Evolutionary conservation across 805 yeast species (phyloP), one percentile per base, ranked within the genome.

Genomic region (Lachancea cidri): DNA sequence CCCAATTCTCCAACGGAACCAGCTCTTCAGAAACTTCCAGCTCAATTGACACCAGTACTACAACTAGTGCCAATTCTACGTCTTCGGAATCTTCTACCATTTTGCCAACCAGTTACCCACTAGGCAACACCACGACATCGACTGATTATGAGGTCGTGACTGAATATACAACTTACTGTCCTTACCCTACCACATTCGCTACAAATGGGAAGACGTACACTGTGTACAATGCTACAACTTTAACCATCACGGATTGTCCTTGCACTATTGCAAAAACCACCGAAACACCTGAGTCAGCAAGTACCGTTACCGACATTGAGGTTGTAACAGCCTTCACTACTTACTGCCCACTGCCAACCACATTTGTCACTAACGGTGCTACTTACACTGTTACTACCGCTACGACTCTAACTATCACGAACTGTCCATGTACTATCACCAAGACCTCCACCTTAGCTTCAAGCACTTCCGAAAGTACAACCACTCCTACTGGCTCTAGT

Each of bases 161-260:
- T 57, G 81, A 71, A 58, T 74, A 70, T 76, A 78, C 84, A 68
- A 84, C 94, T 55, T 84, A 81, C 83, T 85, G 94, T 69, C 94
- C 95, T 64, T 69, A 59, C 49, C 67, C 94, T 39, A 86, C 95
- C 55, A 67, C 74, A 46, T 57, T 85, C 46, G 72, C 70, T 50
- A 77, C 79, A 65, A 81, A 79, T 75, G 73, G 73, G 72, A 62
- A 63, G 63, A 83, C 91, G 60, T 74, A 77, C 77, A 77, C 83
- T 52, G 87, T 82, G 61, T 78, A 89, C 47, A 81, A 65, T 57
- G 79, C 91, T 47, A 83, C 91, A 64, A 85, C 94, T 54, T 67
- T 86, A 57, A 85, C 93, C 65, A 74, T 85, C 77, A 83, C 94
- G 58, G 82, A 86, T 74, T 80, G 85, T 68, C 89, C 89, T 63